These are phyloP conservation scores for Phaeosphaeriaceae sp. DNA, from an alignment of 2,329 filamentous ascomycete species.

Conservation along the genomic window DNA sequence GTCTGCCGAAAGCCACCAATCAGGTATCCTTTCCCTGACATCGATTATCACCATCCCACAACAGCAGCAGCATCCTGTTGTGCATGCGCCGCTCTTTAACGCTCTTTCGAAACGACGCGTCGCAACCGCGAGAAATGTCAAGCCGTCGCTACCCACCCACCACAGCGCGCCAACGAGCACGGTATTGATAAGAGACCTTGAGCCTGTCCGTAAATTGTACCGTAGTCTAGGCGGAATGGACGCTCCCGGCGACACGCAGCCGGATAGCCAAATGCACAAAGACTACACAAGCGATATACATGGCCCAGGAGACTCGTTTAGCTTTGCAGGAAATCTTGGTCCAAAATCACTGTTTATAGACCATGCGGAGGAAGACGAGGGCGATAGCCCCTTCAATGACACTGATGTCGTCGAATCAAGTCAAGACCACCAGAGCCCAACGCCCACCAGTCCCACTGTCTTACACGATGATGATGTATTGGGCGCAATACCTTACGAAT, in stretches of 20 bases:
- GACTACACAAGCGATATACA: conserved; percentile 44
- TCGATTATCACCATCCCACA: conserved; percentile 11
- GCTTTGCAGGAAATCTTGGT: conserved; percentile 4
- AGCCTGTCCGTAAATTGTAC: conserved; percentile 32
- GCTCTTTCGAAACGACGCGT: conserved; percentile 38
- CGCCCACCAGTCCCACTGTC: conserved; percentile 40
- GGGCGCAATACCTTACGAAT: conserved; percentile 22
- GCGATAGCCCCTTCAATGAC: conserved; percentile 18
- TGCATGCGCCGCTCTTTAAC: conserved; percentile 16
- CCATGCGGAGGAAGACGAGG: conserved; percentile 19
- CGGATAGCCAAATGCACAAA: conserved; percentile 55
- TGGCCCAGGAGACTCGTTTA: conserved; percentile 12
- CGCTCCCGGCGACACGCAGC: conserved; percentile 54
- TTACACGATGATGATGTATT: conserved; percentile 31
- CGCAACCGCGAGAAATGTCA: conserved; percentile 35
- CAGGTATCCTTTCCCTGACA: conserved; percentile 13
- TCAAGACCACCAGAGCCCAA: conserved; percentile 29
- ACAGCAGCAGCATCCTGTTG: conserved; percentile 21
- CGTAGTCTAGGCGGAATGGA: conserved; percentile 50
- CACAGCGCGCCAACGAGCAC: conserved; percentile 40
- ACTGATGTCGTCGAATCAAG: conserved; percentile 33
- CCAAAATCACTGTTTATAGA: conserved; percentile 30
- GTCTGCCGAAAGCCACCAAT: conserved; percentile 26
- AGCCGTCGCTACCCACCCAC: conserved; percentile 33
- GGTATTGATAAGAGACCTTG: conserved; percentile 23